phyloP scores from a whole-genome alignment of 176 grass and related monocot genomes.

The Oryza meridionalis region DNA sequence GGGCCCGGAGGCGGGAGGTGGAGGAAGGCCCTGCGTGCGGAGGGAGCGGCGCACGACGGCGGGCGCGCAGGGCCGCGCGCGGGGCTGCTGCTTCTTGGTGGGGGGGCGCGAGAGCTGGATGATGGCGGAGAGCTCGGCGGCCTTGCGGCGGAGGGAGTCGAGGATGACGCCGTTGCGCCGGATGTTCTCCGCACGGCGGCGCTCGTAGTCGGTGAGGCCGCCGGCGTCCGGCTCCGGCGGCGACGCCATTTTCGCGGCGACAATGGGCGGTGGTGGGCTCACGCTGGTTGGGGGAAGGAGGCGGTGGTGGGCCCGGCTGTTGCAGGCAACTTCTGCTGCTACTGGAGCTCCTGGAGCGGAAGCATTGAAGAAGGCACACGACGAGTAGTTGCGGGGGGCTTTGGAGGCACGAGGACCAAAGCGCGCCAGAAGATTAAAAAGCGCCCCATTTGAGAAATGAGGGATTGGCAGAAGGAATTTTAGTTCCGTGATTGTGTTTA shows the following conservation, averaged over 20 bases:
- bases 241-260: slow-evolving; percentile 22
- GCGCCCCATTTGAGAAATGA: no score
- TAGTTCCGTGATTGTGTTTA: no score
- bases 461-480: no score
- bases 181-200: slow-evolving; percentile 53
- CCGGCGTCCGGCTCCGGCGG: not conserved
- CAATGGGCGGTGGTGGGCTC: no score
- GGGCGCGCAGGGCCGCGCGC: not conserved
- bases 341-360: no score
- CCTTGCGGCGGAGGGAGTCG: slow-evolving; percentile 53
- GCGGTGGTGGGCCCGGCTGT: no score
- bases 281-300: no score
- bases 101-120: slow-evolving; percentile 36
- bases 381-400: no score
- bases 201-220: slow-evolving; percentile 50
- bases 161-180: slow-evolving; percentile 65
- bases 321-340: no score
- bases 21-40: slow-evolving; percentile 58
- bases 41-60: slow-evolving; percentile 62
- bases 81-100: not conserved
- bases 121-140: slow-evolving; percentile 62
- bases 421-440: no score
- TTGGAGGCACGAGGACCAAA: no score
- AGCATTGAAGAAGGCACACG: no score
- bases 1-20: not conserved